Conservation (phyloP, 2,329 filamentous ascomycete genomes). For the Aspergillus ustus region DNA sequence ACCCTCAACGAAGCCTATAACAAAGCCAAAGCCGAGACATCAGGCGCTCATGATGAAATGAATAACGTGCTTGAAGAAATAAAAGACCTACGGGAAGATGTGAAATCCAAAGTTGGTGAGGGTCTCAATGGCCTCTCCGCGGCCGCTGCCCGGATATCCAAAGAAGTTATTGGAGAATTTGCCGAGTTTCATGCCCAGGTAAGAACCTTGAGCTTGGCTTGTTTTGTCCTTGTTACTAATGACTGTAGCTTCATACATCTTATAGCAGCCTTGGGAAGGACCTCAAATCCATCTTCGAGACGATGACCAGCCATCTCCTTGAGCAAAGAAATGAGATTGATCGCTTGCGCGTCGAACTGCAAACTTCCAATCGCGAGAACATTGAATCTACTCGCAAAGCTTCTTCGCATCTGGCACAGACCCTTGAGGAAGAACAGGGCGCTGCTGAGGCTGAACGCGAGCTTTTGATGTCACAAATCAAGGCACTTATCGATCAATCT, state of each 20-base stretch:
- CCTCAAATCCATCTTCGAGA: slow-evolving; percentile 84
- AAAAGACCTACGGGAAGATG: slow-evolving; percentile 82
- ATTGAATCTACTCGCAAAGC: slow-evolving; percentile 70
- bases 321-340: slow-evolving; percentile 79
- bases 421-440: slow-evolving; percentile 75
- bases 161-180: slow-evolving; percentile 85
- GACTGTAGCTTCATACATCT: slow-evolving; percentile 72
- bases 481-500: slow-evolving; percentile 74
- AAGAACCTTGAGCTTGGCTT: slow-evolving; percentile 24
- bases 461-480: slow-evolving; percentile 75
- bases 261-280: slow-evolving; percentile 84
- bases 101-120: slow-evolving; percentile 83
- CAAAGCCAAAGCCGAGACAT: slow-evolving; percentile 61
- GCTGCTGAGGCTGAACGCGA: slow-evolving; percentile 75
- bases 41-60: slow-evolving; percentile 76
- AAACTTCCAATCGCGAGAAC: slow-evolving; percentile 69
- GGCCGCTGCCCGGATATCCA: slow-evolving; percentile 85
- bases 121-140: slow-evolving; percentile 81
- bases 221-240: slow-evolving; percentile 20
- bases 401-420: slow-evolving; percentile 68
- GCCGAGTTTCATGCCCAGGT: slow-evolving; percentile 76
- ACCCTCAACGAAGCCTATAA: slow-evolving; percentile 70
- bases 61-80: slow-evolving; percentile 91
- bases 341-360: slow-evolving; percentile 71
- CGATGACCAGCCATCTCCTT: slow-evolving; percentile 73